Evolutionary conservation across 768 basidiomycete species (phyloP).

Genomic region (Termitomyces sp.): DNA sequence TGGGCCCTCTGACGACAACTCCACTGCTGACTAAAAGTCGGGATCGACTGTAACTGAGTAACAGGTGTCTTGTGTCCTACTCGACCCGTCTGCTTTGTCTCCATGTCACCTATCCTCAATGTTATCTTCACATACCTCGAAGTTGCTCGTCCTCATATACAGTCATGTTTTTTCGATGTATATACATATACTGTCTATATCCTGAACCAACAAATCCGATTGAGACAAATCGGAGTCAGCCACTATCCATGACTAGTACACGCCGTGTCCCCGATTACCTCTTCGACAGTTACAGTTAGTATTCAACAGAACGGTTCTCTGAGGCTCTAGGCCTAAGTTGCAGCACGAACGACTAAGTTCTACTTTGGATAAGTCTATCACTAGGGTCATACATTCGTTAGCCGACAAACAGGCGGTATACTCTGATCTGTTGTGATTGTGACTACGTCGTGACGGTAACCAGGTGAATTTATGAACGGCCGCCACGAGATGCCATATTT

Average conservation of each 20-base stretch:
- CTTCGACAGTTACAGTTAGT: neutral
- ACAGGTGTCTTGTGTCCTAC: neutral
- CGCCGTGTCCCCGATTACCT: neutral
- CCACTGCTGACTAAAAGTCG: neutral
- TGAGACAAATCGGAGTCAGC: neutral
- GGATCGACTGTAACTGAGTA: neutral
- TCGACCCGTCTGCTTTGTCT: neutral
- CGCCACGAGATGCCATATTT: neutral
- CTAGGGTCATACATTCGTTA: too few relatives aligned
- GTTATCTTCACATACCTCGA: neutral
- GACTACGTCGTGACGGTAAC: neutral
- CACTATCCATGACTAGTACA: neutral
- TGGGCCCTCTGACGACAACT: neutral
- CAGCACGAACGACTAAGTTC: neutral
- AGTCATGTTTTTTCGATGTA: neutral
- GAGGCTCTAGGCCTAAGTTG: neutral
- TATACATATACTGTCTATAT: neutral
- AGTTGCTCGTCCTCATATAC: neutral
- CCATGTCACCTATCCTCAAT: neutral
- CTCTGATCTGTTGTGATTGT: too few relatives aligned
- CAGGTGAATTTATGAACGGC: neutral
- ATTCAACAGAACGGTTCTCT: neutral
- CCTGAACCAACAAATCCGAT: neutral
- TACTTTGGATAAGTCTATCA: neutral
- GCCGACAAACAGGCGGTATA: too few relatives aligned